phyloP scores from a whole-genome alignment of 805 yeast species.

The Yarrowia sp. region DNA sequence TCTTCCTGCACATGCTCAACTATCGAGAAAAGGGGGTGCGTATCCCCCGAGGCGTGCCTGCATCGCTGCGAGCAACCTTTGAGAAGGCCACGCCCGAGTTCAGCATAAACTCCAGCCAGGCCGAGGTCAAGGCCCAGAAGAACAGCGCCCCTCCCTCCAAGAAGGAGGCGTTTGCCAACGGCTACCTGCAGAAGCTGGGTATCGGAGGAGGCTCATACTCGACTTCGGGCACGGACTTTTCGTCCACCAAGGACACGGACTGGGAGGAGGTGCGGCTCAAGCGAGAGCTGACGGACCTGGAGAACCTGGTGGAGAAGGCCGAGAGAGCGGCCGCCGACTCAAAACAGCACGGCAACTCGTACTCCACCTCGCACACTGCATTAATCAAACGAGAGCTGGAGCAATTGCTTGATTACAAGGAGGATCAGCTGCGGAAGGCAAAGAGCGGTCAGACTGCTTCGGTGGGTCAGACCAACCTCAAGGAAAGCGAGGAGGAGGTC shows the following conservation, averaged over 20 bases:
- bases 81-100: conserved; percentile 79
- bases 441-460: conserved; percentile 36
- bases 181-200: conserved; percentile 59
- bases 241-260: conserved; percentile 60
- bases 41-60: conserved; percentile 93
- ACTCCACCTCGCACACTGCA: conserved; percentile 38
- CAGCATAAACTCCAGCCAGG: conserved; percentile 48
- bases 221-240: conserved; percentile 66
- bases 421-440: conserved; percentile 50
- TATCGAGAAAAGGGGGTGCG: conserved; percentile 82
- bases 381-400: conserved; percentile 65
- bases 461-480: conserved; percentile 28
- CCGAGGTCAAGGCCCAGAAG: conserved; percentile 38
- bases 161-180: conserved; percentile 41
- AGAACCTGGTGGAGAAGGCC: conserved; percentile 59
- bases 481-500: conserved; percentile 50
- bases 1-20: conserved; percentile 84
- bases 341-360: conserved; percentile 39
- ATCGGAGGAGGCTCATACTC: conserved; percentile 39
- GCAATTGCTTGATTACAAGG: conserved; percentile 76
- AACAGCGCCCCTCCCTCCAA: conserved; percentile 28
- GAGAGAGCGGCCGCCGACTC: conserved; percentile 48
- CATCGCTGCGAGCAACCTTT: conserved; percentile 85
- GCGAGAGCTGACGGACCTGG: conserved; percentile 74
- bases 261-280: conserved; percentile 89